Evolutionary conservation across 257 asterid genomes (phyloP).

Genomic region (Osmanthus fragrans): DNA sequence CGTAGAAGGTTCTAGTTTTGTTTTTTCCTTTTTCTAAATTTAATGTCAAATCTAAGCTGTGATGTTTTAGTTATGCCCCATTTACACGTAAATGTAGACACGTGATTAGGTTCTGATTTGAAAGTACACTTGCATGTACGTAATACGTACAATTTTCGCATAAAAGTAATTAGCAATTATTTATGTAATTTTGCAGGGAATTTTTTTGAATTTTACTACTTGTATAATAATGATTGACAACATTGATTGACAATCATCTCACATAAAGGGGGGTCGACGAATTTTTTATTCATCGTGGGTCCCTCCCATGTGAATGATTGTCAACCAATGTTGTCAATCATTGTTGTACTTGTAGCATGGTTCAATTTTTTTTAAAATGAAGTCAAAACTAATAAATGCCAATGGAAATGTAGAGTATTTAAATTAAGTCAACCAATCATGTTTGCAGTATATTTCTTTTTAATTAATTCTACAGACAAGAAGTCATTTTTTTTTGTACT

Average conservation of each 20-base stretch:
- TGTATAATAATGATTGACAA: too few relatives aligned
- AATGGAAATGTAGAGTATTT: slow-evolving; percentile 19
- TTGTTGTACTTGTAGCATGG: too few relatives aligned
- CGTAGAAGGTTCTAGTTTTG: too few relatives aligned
- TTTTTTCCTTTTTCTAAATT: background rate
- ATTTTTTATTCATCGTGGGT: too few relatives aligned
- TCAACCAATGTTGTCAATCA: too few relatives aligned
- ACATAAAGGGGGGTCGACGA: too few relatives aligned
- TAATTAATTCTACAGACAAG: background rate
- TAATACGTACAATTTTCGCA: slow-evolving; percentile 32
- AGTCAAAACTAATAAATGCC: slow-evolving; percentile 22
- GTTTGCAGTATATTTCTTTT: background rate
- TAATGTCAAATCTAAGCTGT: background rate
- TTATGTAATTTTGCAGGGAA: background rate
- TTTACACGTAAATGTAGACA: slow-evolving; percentile 29
- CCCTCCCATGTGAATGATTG: too few relatives aligned
- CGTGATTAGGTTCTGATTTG: slow-evolving; percentile 26
- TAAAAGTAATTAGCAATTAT: background rate
- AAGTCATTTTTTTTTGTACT: background rate
- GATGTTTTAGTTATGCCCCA: background rate
- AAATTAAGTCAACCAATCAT: slow-evolving; percentile 17
- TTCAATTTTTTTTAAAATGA: too few relatives aligned
- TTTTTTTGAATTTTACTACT: too few relatives aligned
- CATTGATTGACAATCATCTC: too few relatives aligned
- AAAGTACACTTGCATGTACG: slow-evolving; percentile 44